These are phyloP conservation scores for Pugionium dolabratum DNA, from an alignment of 345 rosid species.

Conservation along the genomic window DNA sequence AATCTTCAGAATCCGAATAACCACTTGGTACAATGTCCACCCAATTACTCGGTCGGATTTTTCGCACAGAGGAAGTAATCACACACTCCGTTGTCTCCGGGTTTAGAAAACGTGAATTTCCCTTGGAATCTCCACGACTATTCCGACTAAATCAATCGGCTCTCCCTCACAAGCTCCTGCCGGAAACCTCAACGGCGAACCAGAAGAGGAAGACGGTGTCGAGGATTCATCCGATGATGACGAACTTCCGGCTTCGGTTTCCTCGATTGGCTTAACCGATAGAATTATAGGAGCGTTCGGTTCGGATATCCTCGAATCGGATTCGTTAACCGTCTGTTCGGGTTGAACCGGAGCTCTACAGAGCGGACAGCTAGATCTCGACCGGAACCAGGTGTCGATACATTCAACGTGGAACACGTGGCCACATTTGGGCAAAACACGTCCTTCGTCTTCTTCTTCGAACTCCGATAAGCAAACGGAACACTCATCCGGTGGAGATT, in stretches of 20 bases:
- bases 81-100: too few relatives aligned
- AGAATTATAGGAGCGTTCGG: neutral
- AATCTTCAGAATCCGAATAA: neutral
- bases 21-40: slow-evolving; percentile 6
- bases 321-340: neutral
- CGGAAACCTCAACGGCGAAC: slow-evolving; percentile 28
- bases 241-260: slow-evolving; percentile 30
- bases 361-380: slow-evolving; percentile 76
- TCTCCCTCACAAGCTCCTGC: slow-evolving; percentile 38
- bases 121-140: slow-evolving; percentile 38
- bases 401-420: slow-evolving; percentile 81
- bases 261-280: slow-evolving; percentile 26
- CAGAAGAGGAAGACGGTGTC: slow-evolving; percentile 11
- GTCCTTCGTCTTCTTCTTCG: slow-evolving; percentile 63
- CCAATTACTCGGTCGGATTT: slow-evolving; percentile 15
- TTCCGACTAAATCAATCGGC: slow-evolving; percentile 27
- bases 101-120: too few relatives aligned
- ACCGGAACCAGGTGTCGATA: slow-evolving; percentile 80
- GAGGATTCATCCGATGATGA: slow-evolving; percentile 13
- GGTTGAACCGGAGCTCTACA: slow-evolving; percentile 71
- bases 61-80: too few relatives aligned
- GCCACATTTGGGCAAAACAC: slow-evolving; percentile 63
- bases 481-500: slow-evolving; percentile 46
- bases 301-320: neutral
- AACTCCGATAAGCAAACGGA: slow-evolving; percentile 82